Evolutionary conservation across 2,329 filamentous ascomycete genomes (phyloP).

Genomic region (Epichloe bromicola): DNA sequence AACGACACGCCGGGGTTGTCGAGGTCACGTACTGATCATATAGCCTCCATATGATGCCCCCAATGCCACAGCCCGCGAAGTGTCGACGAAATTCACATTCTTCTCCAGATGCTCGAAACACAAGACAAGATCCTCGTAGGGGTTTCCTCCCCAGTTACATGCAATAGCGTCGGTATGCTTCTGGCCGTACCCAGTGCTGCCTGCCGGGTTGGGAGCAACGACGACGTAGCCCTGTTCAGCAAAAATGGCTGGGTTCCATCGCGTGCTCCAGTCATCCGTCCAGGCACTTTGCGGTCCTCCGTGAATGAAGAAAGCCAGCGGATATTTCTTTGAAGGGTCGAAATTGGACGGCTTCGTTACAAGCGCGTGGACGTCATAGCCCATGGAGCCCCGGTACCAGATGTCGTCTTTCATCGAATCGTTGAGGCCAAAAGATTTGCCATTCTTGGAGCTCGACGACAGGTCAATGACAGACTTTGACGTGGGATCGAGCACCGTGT

Average conservation of each 20-base stretch:
- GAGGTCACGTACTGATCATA: conserved; percentile 49
- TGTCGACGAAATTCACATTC: conserved; percentile 56
- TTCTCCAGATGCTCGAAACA: conserved; percentile 62
- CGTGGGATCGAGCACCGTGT: conserved; percentile 42
- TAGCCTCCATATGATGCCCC: conserved; percentile 66
- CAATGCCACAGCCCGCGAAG: conserved; percentile 53
- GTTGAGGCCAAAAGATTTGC: conserved; percentile 53
- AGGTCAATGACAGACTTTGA: conserved; percentile 28
- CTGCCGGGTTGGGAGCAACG: conserved; percentile 71
- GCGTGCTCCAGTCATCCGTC: conserved; percentile 62
- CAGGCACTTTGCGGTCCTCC: conserved; percentile 72
- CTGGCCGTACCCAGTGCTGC: conserved; percentile 73
- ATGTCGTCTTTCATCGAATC: conserved; percentile 52
- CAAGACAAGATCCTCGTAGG: conserved; percentile 70
- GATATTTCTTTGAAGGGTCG: conserved; percentile 58
- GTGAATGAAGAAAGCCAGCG: conserved; percentile 67
- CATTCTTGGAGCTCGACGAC: conserved; percentile 53
- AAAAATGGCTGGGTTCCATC: conserved; percentile 79
- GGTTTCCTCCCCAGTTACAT: conserved; percentile 71
- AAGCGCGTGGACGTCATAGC: conserved; percentile 56
- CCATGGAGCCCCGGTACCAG: conserved; percentile 52
- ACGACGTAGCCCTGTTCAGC: conserved; percentile 81
- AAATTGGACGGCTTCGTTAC: conserved; percentile 55
- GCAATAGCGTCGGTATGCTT: conserved; percentile 63
- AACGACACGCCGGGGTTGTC: no score